Conservation (phyloP, 2,329 filamentous ascomycete species). For the Pestalotiopsis sp. region DNA sequence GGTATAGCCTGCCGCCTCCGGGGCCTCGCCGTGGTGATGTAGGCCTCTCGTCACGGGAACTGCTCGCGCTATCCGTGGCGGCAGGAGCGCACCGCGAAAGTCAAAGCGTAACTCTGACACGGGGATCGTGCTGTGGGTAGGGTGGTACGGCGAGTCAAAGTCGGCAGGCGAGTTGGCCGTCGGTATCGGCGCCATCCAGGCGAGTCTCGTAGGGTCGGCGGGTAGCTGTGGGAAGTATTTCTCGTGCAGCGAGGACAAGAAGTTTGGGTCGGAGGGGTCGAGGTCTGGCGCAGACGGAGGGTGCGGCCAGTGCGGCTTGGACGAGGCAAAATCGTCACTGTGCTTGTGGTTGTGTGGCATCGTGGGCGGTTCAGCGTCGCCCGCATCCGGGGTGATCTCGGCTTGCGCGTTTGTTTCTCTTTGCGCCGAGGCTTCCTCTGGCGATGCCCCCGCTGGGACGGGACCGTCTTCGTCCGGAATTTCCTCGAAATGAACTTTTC, state of each 20-base stretch:
- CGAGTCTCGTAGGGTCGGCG: constrained; percentile 80
- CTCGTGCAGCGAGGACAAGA: constrained; percentile 80
- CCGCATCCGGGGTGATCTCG: constrained; percentile 32
- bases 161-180: constrained; percentile 67
- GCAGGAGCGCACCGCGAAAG: constrained; percentile 79
- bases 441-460: not conserved
- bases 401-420: constrained; percentile 31
- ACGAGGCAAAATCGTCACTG: constrained; percentile 31
- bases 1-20: constrained; percentile 93
- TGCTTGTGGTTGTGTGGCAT: constrained; percentile 30
- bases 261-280: constrained; percentile 80
- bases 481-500: constrained; percentile 10
- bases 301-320: constrained; percentile 63
- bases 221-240: constrained; percentile 94
- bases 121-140: constrained; percentile 70
- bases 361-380: constrained; percentile 20
- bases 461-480: constrained; percentile 12
- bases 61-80: constrained; percentile 72
- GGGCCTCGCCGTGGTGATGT: constrained; percentile 91
- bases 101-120: constrained; percentile 84
- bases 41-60: constrained; percentile 80
- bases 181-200: constrained; percentile 83
- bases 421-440: constrained; percentile 24
- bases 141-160: constrained; percentile 79
- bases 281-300: constrained; percentile 65